A percentile compares a stretch with the other conserved stretches of the same genome.
These are phyloP conservation scores for Talaromyces atroroseus DNA, from an alignment of 2,329 filamentous ascomycete genomes.

Conservation along the genomic window DNA sequence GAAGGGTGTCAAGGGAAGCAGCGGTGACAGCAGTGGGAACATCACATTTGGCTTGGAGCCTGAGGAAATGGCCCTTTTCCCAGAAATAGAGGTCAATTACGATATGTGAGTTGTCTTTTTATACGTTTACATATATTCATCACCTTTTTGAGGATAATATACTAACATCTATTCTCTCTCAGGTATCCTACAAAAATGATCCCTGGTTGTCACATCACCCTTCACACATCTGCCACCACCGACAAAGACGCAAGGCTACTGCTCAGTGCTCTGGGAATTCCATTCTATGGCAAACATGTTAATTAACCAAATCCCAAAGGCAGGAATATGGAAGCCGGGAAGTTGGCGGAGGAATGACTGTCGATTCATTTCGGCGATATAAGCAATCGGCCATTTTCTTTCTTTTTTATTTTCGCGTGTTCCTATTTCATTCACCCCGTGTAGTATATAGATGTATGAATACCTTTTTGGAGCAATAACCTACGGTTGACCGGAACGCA, in stretches of 20 bases:
- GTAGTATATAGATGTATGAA: constrained; percentile 11
- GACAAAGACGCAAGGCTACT: constrained; percentile 80
- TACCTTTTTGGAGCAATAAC: too few relatives aligned
- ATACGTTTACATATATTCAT: not conserved
- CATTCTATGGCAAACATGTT: constrained; percentile 72
- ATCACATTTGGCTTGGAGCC: constrained; percentile 73
- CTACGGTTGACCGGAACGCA: too few relatives aligned
- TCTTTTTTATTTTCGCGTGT: not conserved
- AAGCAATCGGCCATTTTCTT: not conserved
- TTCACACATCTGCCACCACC: constrained; percentile 78
- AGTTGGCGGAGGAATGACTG: not conserved
- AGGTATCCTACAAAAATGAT: constrained; percentile 69
- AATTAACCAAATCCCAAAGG: constrained; percentile 35
- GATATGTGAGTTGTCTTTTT: constrained; percentile 62
- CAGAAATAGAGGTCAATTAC: constrained; percentile 91
- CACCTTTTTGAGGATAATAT: not conserved
- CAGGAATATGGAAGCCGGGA: not conserved
- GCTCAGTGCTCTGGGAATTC: constrained; percentile 65
- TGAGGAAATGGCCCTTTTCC: constrained; percentile 75
- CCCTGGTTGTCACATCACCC: constrained; percentile 74
- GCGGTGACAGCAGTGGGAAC: constrained; percentile 85
- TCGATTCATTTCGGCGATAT: not conserved
- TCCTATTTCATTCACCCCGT: constrained; percentile 1
- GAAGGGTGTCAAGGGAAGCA: constrained; percentile 68
- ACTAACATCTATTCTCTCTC: not conserved